Conservation (phyloP, 2,329 filamentous ascomycete species). For the Fusarium graminum region DNA sequence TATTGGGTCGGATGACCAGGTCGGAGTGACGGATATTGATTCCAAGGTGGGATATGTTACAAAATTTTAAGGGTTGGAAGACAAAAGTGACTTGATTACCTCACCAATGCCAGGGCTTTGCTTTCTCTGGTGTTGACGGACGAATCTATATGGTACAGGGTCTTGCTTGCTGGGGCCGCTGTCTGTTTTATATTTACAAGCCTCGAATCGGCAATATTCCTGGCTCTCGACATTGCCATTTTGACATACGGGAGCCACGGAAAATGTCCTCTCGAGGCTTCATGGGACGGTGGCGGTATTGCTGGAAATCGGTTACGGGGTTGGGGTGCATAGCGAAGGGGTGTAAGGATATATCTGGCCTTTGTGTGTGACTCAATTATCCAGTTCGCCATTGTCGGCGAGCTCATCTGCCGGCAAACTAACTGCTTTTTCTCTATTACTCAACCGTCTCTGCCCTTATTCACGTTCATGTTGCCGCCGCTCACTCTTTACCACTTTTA, state of each 20-base stretch:
- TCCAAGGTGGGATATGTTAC: constrained; percentile 53
- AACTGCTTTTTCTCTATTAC: constrained; percentile 44
- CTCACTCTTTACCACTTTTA: constrained; percentile 19
- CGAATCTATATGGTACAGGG: constrained; percentile 51
- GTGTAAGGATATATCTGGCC: constrained; percentile 58
- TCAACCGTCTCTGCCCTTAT: constrained; percentile 32
- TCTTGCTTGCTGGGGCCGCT: constrained; percentile 50
- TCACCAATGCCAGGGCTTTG: constrained; percentile 45
- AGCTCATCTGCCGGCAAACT: constrained; percentile 42
- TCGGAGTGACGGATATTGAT: constrained; percentile 58
- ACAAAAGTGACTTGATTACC: constrained; percentile 57
- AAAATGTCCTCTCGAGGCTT: constrained; percentile 22
- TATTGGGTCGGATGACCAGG: constrained; percentile 56
- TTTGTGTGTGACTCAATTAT: constrained; percentile 54
- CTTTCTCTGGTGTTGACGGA: constrained; percentile 52
- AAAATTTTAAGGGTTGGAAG: constrained; percentile 55
- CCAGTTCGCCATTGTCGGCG: constrained; percentile 49
- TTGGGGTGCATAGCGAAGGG: constrained; percentile 61
- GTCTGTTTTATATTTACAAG: constrained; percentile 54
- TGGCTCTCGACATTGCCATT: constrained; percentile 13
- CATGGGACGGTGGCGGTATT: constrained; percentile 52
- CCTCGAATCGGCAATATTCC: constrained; percentile 27
- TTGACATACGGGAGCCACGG: constrained; percentile 14
- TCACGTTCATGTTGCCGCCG: constrained; percentile 33
- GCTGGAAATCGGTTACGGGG: constrained; percentile 59